Base-by-base conservation (phyloP, 1,139 yeast species). In the Pichia kudriavzevii region DNA sequence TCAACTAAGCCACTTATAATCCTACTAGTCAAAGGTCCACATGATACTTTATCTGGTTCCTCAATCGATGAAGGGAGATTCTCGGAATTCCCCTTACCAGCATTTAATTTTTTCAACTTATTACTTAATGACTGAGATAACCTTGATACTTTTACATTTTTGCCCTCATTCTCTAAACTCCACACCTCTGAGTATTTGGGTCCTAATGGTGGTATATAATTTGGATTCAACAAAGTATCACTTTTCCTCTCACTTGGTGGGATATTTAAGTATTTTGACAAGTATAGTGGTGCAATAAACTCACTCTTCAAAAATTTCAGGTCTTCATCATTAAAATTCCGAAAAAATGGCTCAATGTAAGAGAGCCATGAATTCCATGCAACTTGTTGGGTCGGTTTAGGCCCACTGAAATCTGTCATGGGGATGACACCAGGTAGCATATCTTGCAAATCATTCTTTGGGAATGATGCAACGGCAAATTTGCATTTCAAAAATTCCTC, bases 1-100 rank as follows among this genome's bases (percentile, higher is more conserved):
- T 54, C 52, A 11, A 54, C 48, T 17, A 91, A 67, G 0, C 97
- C 97, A 5, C 95, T 75, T 34, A 93, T 58, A 32, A 93, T 64
- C 41, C 99, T 70, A 21, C 91, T 78, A 0, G 94, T 82, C 28
- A 91, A 65, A 0, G 99, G 98, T 0, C 99, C 99, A 55, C 95
- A 82, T 0, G 94, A 80, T 1, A 88, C 65, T 16, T 73, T 77
- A 42, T 81, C 93, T 0, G 79, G 67, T 43, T 81, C 41, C 22
- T 35, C 93, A 37, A 16, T 15, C 3, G 4, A 16, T 10, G 17
- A 17, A 5, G 32, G 36, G 14, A 36, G 26, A 19, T 18, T 26
- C 3, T 18, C n/a, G 7, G 31, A 27, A 9, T 13, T 22, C 3
- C 87, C 91, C 42, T 68, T 73, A 0, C 95, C 79, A 27, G 68